Conservation (phyloP, 179 eudicot species). For the Corrigiola litoralis region DNA sequence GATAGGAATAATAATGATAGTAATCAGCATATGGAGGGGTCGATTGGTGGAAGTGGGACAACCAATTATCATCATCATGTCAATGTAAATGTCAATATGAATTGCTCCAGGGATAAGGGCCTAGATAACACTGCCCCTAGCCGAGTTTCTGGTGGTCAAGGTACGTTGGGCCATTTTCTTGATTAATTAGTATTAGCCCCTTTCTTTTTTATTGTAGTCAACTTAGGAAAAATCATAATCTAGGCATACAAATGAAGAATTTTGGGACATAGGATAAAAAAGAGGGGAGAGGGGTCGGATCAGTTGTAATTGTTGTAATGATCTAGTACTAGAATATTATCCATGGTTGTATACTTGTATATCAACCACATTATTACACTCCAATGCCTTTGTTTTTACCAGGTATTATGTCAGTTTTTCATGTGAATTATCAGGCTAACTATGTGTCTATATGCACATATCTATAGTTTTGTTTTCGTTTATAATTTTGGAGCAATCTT, state of each 20-base stretch:
- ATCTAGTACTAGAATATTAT: slow-evolving; percentile 17
- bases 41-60: slow-evolving; percentile 22
- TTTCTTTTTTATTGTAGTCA: not conserved
- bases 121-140: not conserved
- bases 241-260: slow-evolving; percentile 5
- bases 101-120: not conserved
- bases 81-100: slow-evolving; percentile 3
- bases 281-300: not conserved
- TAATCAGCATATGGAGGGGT: slow-evolving; percentile 19
- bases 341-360: slow-evolving; percentile 8
- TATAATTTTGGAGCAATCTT: not conserved
- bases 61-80: not conserved
- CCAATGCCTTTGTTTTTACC: not conserved
- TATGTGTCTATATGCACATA: not conserved
- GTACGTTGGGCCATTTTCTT: slow-evolving; percentile 31
- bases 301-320: slow-evolving; percentile 1
- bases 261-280: not conserved
- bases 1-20: slow-evolving; percentile 9
- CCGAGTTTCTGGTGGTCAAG: slow-evolving; percentile 8
- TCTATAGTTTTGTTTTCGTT: not conserved
- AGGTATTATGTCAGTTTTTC: not conserved
- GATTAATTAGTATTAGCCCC: not conserved
- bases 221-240: not conserved
- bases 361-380: slow-evolving; percentile 16
- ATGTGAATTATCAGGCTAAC: not conserved